Evolutionary conservation across 495 filamentous ascomycete genomes (phyloP), one percentile per base, ranked within the genome.

Genomic region (Penicillium canariense): DNA sequence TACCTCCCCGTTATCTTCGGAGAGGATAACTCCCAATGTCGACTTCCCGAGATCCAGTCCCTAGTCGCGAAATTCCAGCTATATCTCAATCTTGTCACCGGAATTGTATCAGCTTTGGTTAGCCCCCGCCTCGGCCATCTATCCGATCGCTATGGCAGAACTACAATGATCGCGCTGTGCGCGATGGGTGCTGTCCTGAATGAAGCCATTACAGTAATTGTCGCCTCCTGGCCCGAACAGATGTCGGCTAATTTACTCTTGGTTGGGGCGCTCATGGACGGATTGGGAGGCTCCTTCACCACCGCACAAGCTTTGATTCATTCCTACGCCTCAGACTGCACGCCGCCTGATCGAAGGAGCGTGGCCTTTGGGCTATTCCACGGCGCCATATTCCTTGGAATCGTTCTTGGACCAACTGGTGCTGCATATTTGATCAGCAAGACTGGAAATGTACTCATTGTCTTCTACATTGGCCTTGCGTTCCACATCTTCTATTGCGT

Each of bases 291-390:
- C 14, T 95, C 90, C 28, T 96, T 96, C 69, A 91, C 89, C 2
- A 80, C 87, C 1, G 84, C 81, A 3, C 87, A 90, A 76, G 88
- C 94, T 9, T 63, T 97, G 34, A 83, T 81, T 20, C 83, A 92
- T 62, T 87, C 93, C 0, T 98, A 97, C 66, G 87, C 86, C 5
- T 81, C 89, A 35, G 94, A 98, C 65, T 96, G 90, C 69, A 93
- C 94, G 11, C 75, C 84, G 14, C 88, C 90, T 0, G 84, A 85
- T 25, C 81, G 81, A 54, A 83, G 94, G 17, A 89, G 86, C 42
- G 87, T 94, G n/a, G 83, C 85, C 20, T 96, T 98, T 68, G 91
- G 88, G 3, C 90, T 89, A 58, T 87, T 96, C 55, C 90, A 97
- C 61, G 91, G 89, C 12, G 86, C 85, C 60, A 76, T 98, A 14